These are phyloP conservation scores for Eucalyptus pauciflora DNA, from an alignment of 345 rosid species.

Conservation along the genomic window DNA sequence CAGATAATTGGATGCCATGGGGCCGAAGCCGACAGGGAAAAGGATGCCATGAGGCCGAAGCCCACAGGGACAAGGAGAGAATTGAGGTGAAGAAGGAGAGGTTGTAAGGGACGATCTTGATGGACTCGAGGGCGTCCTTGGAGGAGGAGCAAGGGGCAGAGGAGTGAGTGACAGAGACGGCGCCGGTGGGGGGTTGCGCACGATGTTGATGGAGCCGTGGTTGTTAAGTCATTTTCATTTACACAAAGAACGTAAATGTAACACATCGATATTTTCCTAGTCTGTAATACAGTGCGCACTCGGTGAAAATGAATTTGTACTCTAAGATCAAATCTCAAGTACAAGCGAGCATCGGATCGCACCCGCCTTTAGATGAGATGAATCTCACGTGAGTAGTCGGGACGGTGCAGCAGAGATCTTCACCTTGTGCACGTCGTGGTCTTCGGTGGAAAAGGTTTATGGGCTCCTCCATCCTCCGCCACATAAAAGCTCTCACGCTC, in stretches of 20 bases:
- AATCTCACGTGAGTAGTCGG: background rate
- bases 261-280: background rate
- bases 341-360: background rate
- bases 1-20: background rate
- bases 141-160: no score
- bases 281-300: no score
- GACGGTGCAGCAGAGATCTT: background rate
- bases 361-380: background rate
- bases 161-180: no score
- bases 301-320: background rate
- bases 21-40: background rate
- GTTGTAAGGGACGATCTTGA: background rate
- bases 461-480: background rate
- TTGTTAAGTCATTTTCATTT: no score
- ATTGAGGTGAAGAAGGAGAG: background rate
- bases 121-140: background rate
- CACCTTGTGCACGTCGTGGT: background rate
- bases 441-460: background rate
- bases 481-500: background rate
- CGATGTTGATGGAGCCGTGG: no score
- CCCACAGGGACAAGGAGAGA: background rate
- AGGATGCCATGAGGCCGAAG: no score
- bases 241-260: accelerated
- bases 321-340: background rate
- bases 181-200: no score